A percentile compares a stretch with the other conserved stretches of the same genome.
phyloP scores from a whole-genome alignment of 2,329 filamentous ascomycete species.

The Ramularia endophylla region DNA sequence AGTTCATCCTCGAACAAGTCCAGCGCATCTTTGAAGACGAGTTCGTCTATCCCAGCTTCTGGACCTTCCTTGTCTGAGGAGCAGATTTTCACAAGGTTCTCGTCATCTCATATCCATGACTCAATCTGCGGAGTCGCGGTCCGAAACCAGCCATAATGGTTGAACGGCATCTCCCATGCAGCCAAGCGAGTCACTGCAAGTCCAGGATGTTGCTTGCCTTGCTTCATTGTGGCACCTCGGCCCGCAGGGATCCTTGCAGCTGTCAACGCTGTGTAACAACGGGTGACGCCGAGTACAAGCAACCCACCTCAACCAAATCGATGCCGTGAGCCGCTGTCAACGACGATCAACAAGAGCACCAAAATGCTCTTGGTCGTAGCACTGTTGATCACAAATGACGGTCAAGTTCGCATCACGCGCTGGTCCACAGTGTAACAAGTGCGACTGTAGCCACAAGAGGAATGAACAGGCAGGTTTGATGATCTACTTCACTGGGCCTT shows the following conservation, averaged over 20 bases:
- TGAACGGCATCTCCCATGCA: too few relatives aligned
- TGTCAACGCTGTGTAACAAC: not conserved
- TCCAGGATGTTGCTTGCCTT: too few relatives aligned
- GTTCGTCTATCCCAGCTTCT: constrained; percentile 97
- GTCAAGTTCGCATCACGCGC: constrained; percentile 1
- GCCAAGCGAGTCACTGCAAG: too few relatives aligned
- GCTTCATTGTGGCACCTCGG: too few relatives aligned
- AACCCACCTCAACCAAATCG: too few relatives aligned
- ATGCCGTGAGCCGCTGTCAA: constrained; percentile 1
- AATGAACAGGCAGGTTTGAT: too few relatives aligned
- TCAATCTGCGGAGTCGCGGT: not conserved
- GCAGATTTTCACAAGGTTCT: not conserved
- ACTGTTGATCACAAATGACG: not conserved
- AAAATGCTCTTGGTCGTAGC: not conserved
- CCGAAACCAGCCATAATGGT: not conserved
- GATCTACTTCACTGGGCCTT: too few relatives aligned
- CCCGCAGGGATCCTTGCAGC: constrained; percentile 1
- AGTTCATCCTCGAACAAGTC: constrained; percentile 94
- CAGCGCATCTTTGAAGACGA: constrained; percentile 97
- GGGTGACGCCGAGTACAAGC: too few relatives aligned
- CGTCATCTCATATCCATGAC: not conserved
- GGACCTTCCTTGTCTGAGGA: constrained; percentile 75
- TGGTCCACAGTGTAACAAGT: too few relatives aligned
- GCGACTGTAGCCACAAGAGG: too few relatives aligned
- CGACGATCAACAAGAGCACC: too few relatives aligned